Base-by-base conservation (phyloP, 495 filamentous ascomycete species). In the Platismatia glauca region DNA sequence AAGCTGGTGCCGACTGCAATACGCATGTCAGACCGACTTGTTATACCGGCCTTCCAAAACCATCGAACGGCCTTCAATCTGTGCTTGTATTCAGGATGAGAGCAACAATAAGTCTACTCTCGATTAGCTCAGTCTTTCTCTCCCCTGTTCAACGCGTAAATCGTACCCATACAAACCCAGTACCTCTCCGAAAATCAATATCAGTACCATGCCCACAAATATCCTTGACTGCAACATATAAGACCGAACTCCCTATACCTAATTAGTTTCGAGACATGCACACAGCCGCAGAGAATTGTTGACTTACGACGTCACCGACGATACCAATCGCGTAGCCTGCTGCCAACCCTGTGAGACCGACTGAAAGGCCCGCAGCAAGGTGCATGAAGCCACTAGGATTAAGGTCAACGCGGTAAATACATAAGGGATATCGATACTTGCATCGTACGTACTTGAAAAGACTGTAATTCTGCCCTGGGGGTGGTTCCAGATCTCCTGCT, bases 121-220 rank as follows among this genome's bases (percentile, higher is more conserved):
- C 18, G 13, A 57, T 67, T 57, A 67, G 62, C 44, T 24, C 37
- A 39, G 18, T 35, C 39, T 41, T n/a, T 27, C 55, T 41, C 22
- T 27, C 22, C 20, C n/a, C 48, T 57, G 15, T 7, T 4, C n/a
- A 34, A 33, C 18, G 29, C 7, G 18, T 16, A 37, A 20, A 44
- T 18, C 88, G 66, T 82, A 95, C 88, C 95, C 95, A 71, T 99
- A 99, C 46, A 99, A 86, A 68, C 94, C 94, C 66, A 99, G 74
- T 27, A 99, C 94, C 80, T 99, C 94, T 56, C 89, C 93, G 72
- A 98, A 98, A 83, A 98, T 98, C 67, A 98, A 81, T 64, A 98
- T 97, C 68, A 98, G 74, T 62, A 98, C 93, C 94, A 97, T 96
- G 73, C 94, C 94, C 41, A 99, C 94, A 68, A 96, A 99, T 52